Conservation (phyloP, 371 early-diverging fungal species). For the Mucor lusitanicus region DNA sequence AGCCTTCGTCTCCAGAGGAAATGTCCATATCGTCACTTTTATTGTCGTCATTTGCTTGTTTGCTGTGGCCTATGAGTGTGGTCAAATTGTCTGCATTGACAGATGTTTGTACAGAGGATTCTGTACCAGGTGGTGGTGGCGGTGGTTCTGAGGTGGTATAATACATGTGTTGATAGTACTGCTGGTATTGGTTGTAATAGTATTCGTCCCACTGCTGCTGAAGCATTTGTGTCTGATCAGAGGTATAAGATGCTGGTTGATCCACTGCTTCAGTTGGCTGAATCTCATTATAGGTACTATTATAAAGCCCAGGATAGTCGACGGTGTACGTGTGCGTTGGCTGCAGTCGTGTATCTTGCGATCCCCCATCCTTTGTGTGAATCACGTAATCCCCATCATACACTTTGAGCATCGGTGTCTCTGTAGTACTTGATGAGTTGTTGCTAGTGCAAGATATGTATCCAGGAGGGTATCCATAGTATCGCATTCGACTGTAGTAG, state of each 20-base stretch:
- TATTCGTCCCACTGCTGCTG: slow-evolving; percentile 1
- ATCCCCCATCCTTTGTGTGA: neutral
- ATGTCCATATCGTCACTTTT: slow-evolving; percentile 13
- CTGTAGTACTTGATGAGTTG: neutral
- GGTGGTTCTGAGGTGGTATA: neutral
- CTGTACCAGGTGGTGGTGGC: neutral
- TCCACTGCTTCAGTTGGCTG: neutral
- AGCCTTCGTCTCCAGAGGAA: slow-evolving; percentile 11
- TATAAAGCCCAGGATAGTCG: neutral
- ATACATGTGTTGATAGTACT: neutral
- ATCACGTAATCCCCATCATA: neutral
- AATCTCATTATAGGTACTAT: neutral
- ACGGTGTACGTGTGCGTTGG: neutral
- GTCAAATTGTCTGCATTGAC: neutral
- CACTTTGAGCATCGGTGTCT: neutral
- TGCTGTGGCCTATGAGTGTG: neutral
- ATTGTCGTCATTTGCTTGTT: neutral
- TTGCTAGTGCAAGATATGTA: neutral
- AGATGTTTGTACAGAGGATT: neutral
- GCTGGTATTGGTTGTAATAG: neutral
- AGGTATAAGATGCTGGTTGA: too few relatives aligned
- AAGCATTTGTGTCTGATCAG: neutral
- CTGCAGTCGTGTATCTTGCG: neutral
- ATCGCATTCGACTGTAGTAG: slow-evolving; percentile 23
- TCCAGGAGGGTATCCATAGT: slow-evolving; percentile 28